Conservation (phyloP, 371 early-diverging fungal species). For the Mortierella sp. region DNA sequence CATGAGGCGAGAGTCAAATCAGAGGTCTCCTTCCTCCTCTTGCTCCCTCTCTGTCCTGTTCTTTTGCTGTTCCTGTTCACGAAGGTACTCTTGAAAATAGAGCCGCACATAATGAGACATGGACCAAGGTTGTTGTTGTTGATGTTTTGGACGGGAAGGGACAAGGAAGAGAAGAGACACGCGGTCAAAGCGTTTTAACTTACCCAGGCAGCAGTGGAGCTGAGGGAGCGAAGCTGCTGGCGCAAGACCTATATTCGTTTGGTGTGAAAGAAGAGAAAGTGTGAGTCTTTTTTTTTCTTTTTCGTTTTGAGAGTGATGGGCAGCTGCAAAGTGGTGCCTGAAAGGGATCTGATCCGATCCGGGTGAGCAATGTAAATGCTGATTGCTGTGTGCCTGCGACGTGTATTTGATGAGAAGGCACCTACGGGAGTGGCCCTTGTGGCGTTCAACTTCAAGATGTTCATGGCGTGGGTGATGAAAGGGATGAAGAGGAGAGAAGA, state of each 20-base stretch:
- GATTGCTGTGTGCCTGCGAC: neutral
- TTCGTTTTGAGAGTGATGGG: neutral
- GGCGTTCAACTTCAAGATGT: constrained; percentile 58
- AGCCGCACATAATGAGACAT: constrained; percentile 3
- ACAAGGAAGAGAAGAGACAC: constrained; percentile 1
- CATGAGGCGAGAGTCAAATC: neutral
- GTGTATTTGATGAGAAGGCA: neutral
- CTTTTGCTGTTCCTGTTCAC: neutral
- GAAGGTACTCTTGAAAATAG: neutral
- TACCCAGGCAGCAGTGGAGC: constrained; percentile 56
- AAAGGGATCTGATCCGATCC: constrained; percentile 15
- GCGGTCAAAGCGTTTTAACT: constrained; percentile 18
- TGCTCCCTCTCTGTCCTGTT: neutral
- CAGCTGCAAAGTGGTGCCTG: no score
- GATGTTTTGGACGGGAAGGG: neutral
- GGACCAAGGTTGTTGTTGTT: neutral
- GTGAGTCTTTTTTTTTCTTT: neutral
- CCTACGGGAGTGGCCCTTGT: constrained; percentile 52
- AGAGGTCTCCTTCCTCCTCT: neutral
- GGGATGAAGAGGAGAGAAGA: constrained; percentile 10
- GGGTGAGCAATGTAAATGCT: neutral
- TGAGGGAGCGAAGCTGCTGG: constrained; percentile 58
- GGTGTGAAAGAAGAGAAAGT: neutral
- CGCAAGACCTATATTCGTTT: constrained; percentile 43
- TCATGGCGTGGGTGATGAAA: constrained; percentile 36